Percentiles rank a stretch among this genome's conserved stretches.
phyloP scores from a whole-genome alignment of 768 basidiomycete genomes.

The Panaeolus papilionaceus region DNA sequence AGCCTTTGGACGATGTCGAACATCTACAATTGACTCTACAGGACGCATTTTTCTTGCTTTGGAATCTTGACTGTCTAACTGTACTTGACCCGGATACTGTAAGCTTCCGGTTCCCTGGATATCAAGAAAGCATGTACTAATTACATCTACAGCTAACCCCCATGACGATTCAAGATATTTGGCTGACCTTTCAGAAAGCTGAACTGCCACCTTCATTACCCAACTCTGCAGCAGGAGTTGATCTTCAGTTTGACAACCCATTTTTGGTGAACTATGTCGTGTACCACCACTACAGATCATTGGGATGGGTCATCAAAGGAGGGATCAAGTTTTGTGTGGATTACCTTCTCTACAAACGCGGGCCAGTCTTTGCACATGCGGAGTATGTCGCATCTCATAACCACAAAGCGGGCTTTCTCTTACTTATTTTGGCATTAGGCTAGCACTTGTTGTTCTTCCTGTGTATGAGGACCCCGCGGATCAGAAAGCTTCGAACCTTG shows the following conservation, averaged over 20 bases:
- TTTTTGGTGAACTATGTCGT: conserved; percentile 89
- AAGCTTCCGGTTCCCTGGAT: conserved; percentile 28
- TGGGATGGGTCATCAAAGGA: conserved; percentile 96
- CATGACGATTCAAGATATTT: conserved; percentile 64
- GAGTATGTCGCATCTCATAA: conserved; percentile 63
- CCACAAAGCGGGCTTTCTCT: background rate
- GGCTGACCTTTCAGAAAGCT: conserved; percentile 65
- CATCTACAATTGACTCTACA: conserved; percentile 90
- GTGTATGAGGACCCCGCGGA: conserved; percentile 88
- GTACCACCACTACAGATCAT: conserved; percentile 94
- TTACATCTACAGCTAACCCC: conserved; percentile 49
- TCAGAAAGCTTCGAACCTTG: conserved; percentile 64
- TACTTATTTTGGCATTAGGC: conserved; percentile 52
- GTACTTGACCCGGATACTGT: conserved; percentile 73
- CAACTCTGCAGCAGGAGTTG: conserved; percentile 27
- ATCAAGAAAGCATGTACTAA: conserved; percentile 17
- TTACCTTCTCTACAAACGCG: conserved; percentile 91
- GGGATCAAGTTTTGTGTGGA: conserved; percentile 99
- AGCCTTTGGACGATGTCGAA: conserved; percentile 75
- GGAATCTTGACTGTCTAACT: conserved; percentile 84
- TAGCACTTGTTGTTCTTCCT: conserved; percentile 90
- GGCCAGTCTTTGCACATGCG: conserved; percentile 94
- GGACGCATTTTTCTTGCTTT: conserved; percentile 89
- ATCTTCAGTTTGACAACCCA: conserved; percentile 82
- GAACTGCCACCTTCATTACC: conserved; percentile 51